Base-by-base conservation (phyloP, 805 yeast species). In the Hanseniaspora guilliermondii region DNA sequence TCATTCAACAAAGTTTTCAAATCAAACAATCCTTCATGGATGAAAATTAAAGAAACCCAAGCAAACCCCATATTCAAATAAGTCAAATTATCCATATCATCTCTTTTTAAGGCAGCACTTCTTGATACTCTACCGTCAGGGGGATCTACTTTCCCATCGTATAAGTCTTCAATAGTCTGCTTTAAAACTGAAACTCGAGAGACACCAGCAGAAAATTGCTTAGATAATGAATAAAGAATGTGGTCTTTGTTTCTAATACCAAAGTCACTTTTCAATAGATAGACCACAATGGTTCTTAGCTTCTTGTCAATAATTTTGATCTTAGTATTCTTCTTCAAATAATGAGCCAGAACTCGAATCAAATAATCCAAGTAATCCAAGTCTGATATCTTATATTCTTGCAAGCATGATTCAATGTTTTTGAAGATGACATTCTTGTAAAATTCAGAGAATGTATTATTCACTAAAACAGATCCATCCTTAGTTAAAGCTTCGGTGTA, bases 381-480 rank as follows among this genome's bases (percentile, higher is more conserved):
- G 0, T 44, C 55, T 8, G 22, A 17, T 14, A 52, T 30, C 21
- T 38, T 30, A 27, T 39, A 25, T 2, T 33, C 21, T 5, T 22
- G 14, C 16, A 52, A n/a, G 14, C 40, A 44, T n/a, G 27, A 8
- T 5, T 44, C 47, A 5, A 52, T 42, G 11, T 36, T 32, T 5
- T n/a, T 16, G 25, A 52, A 52, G 2, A 52, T 21, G 6, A 32
- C 39, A 3, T 44, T 42, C n/a, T 41, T 19, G 33, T 36, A 8
- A 11, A 52, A 22, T 6, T 16, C 35, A 0, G 55, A 52, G 37
- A 32, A 52, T 3, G 24, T 19, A 9, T 32, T 27, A 27, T 42
- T 44, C 14, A 25, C 32, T 17, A 52, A 37, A 12, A 35, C 55
- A 14, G 38, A 27, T 25, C 39, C 40, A 44, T 52, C 55, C 16